phyloP scores from a whole-genome alignment of 1,284 basidiomycete genomes.

The Mycena sp. region DNA sequence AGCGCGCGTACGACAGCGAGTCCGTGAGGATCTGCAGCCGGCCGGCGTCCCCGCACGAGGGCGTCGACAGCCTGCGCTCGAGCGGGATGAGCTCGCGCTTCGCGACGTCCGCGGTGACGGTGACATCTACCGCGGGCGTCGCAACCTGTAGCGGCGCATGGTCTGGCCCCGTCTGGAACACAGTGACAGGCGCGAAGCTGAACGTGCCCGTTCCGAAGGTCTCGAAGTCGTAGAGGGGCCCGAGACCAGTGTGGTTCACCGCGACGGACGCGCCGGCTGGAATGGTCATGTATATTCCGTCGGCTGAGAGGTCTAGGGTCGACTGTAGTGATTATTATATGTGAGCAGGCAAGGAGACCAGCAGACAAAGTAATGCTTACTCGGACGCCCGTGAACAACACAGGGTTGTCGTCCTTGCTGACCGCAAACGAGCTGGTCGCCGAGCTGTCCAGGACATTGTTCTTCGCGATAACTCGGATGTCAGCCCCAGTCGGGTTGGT shows the following conservation, averaged over 20 bases:
- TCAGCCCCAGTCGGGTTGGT: constrained; percentile 27
- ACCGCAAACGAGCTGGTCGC: constrained; percentile 28
- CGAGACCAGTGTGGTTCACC: constrained; percentile 28
- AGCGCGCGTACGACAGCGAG: constrained; percentile 21
- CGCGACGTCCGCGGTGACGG: constrained; percentile 16
- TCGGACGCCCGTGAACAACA: constrained; percentile 28
- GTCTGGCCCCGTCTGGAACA: constrained; percentile 27
- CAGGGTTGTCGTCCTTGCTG: constrained; percentile 23
- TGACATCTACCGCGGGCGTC: constrained; percentile 18
- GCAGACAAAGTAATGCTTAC: constrained; percentile 2
- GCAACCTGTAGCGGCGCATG: constrained; percentile 13
- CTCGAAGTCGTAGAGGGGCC: constrained; percentile 29
- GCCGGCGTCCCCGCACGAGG: constrained; percentile 17
- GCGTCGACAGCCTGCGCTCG: constrained; percentile 22
- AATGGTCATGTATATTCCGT: constrained; percentile 27
- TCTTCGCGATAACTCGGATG: constrained; percentile 27
- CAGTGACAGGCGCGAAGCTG: constrained; percentile 22
- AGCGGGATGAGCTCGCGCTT: constrained; percentile 21
- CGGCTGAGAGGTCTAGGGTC: constrained; percentile 21
- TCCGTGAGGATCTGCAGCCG: constrained; percentile 17
- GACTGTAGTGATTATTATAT: neutral
- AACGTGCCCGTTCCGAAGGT: constrained; percentile 23
- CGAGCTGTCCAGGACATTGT: constrained; percentile 28
- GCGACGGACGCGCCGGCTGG: constrained; percentile 31
- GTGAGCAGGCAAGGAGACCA: neutral